Base-by-base conservation (phyloP, 805 yeast species). In the Ogataea saltuana region DNA sequence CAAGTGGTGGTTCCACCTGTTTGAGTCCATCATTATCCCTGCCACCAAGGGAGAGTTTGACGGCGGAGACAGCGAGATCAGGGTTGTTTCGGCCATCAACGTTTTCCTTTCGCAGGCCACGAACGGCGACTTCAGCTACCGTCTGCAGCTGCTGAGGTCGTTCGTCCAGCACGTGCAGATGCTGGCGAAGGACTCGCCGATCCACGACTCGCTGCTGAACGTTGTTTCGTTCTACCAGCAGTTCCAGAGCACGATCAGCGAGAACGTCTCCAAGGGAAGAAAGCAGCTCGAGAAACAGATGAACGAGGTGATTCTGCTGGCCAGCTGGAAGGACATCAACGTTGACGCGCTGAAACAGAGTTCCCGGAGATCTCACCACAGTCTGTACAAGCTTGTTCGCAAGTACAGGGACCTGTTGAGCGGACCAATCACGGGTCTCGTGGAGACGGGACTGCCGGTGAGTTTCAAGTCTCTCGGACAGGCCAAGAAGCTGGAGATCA, bases 321-420 rank as follows among this genome's bases (percentile, higher is more conserved):
- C 99, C 1, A 87, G 96, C 56, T 95, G 98, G 98, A 89, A 90
- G 54, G 99, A 93, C 67, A 90, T 89, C 10, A 95, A 93, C 57
- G 79, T 89, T 33, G 95, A 86, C 58, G 96, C 99, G 0, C 72
- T 93, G 56, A 89, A 88, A 54, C 97, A 90, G 64, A 88, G 97
- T 64, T 93, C 99, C 5, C 81, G 88, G 50, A 78, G 85, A 36
- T 89, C 97, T 1, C 99, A 95, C 59, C 79, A 80, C 50, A 80
- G 74, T 54, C 78, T 93, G 41, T 91, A 83, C 76, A 93, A 89
- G 64, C 61, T 86, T 39, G 85, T 91, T 9, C 75, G 89, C 45
- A 88, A 88, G 61, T 93, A 87, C 60, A 78, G 98, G 41, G 74
- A 74, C 2, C 56, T 83, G 23, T 63, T 90, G 9, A 61, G 72